Conservation (phyloP, 1,139 yeast species). For the Kurtzmaniella quercitrusa region DNA sequence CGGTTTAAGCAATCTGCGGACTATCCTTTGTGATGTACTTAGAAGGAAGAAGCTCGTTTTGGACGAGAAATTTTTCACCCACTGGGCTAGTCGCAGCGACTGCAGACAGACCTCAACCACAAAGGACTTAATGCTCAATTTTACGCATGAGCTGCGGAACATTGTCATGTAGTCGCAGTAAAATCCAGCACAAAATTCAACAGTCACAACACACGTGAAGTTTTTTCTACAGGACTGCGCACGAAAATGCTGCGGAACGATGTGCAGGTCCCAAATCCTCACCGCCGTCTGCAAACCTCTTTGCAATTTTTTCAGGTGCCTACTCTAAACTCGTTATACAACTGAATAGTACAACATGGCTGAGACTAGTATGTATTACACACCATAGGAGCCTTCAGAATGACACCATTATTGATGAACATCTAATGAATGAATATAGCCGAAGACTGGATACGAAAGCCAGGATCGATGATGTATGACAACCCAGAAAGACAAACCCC, state of each 20-base stretch:
- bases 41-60: constrained; percentile 9
- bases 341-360: constrained; percentile 31
- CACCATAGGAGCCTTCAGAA: background rate
- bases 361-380: constrained; percentile 42
- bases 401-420: background rate
- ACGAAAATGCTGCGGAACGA: background rate
- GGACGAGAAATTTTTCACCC: constrained; percentile 1
- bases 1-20: constrained; percentile 58
- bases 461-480: too few relatives aligned
- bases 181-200: background rate
- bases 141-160: background rate
- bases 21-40: constrained; percentile 46
- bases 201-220: constrained; percentile 10
- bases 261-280: background rate
- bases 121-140: background rate
- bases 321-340: constrained; percentile 5
- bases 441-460: too few relatives aligned
- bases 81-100: background rate
- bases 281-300: constrained; percentile 5
- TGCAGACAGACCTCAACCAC: background rate
- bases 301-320: constrained; percentile 8
- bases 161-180: background rate
- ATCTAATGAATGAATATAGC: background rate
- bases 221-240: background rate
- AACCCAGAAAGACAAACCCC: too few relatives aligned